phyloP scores from a whole-genome alignment of 106 monocot genomes.

The Chionographis japonica region DNA sequence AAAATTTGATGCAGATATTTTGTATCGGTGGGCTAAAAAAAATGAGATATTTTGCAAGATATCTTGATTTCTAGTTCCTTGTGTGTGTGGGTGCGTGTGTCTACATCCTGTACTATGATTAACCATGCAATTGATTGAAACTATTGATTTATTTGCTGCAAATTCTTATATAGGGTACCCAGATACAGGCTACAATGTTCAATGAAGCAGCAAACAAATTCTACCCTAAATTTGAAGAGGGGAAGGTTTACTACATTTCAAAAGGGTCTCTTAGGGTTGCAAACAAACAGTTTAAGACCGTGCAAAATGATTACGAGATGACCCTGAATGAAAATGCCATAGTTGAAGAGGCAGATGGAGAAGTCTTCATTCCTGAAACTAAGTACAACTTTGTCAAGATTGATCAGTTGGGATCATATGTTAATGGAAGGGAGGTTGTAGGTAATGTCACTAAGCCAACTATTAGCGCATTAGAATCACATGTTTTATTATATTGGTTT shows the following conservation, averaged over 20 bases:
- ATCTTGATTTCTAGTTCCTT: no score
- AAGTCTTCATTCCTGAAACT: slow-evolving; percentile 63
- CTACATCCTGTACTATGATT: no score
- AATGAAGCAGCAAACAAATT: slow-evolving; percentile 95
- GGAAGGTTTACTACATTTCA: slow-evolving; percentile 90
- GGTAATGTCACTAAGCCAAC: slow-evolving; percentile 30
- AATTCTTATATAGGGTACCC: slow-evolving; percentile 56
- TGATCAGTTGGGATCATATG: slow-evolving; percentile 71
- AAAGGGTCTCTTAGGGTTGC: slow-evolving; percentile 81
- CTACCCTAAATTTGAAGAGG: slow-evolving; percentile 73
- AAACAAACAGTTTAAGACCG: slow-evolving; percentile 89
- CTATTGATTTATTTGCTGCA: background rate
- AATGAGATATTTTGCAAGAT: no score
- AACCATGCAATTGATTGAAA: no score
- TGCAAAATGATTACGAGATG: slow-evolving; percentile 98
- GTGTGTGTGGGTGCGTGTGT: no score
- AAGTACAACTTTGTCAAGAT: slow-evolving; percentile 89
- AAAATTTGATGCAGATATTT: no score
- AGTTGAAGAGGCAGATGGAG: slow-evolving; percentile 78
- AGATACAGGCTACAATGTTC: slow-evolving; percentile 95
- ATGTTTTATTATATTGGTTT: background rate
- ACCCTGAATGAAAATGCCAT: slow-evolving; percentile 83
- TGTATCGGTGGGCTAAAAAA: no score
- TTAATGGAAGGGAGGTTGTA: slow-evolving; percentile 79
- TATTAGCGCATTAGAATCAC: background rate